phyloP scores from a whole-genome alignment of 352 stramenopile genomes.

The Phytophthora nicotianae region DNA sequence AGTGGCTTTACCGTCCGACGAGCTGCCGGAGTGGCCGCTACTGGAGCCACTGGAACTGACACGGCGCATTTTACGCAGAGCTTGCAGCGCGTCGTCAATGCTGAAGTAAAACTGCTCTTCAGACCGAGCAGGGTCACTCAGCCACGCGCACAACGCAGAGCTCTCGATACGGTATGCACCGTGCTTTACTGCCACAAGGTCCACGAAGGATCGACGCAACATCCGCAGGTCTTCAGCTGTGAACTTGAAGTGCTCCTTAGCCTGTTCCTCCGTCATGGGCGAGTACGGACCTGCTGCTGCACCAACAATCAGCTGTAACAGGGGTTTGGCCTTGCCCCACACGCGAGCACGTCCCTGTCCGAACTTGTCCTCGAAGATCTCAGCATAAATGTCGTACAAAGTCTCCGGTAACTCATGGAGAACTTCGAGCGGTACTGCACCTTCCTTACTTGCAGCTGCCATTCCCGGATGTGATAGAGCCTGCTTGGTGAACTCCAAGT shows the following conservation, averaged over 20 bases:
- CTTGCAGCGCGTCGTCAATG: constrained; percentile 47
- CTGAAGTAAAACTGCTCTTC: constrained; percentile 75
- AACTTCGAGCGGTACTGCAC: constrained; percentile 58
- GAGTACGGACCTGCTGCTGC: constrained; percentile 74
- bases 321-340: constrained; percentile 78
- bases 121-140: constrained; percentile 54
- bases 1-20: constrained; percentile 27
- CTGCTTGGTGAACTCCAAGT: constrained; percentile 82
- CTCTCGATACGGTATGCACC: constrained; percentile 79
- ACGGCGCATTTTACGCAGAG: constrained; percentile 49
- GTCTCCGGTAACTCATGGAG: constrained; percentile 78
- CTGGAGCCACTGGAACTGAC: constrained; percentile 18
- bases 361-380: constrained; percentile 91
- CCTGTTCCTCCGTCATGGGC: constrained; percentile 71
- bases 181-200: constrained; percentile 66
- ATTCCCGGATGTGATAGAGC: constrained; percentile 74
- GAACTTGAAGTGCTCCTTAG: constrained; percentile 60
- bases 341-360: constrained; percentile 69
- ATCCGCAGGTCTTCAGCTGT: constrained; percentile 69
- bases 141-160: constrained; percentile 74
- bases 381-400: constrained; percentile 81
- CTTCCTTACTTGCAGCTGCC: constrained; percentile 42
- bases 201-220: constrained; percentile 74
- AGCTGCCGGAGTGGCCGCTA: constrained; percentile 26
- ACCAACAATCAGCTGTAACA: constrained; percentile 75